phyloP scores from a whole-genome alignment of 805 yeast species.

The Spathaspora gorwiae region DNA sequence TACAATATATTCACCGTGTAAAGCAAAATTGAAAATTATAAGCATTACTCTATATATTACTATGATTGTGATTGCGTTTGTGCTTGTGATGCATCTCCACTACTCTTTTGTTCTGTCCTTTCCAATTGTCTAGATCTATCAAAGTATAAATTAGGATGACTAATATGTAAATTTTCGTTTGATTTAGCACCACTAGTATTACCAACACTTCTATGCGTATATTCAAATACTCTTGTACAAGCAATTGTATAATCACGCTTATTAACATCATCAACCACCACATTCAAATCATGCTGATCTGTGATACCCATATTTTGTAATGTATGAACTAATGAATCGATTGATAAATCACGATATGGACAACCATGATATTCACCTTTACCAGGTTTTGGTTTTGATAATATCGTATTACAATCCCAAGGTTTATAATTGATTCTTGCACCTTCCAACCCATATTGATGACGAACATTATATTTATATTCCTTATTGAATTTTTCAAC shows the following conservation, averaged over 20 bases:
- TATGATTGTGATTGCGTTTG: not conserved
- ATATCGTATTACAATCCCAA: constrained; percentile 75
- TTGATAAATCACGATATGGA: constrained; percentile 74
- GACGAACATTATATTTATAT: constrained; percentile 83
- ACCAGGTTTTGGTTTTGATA: constrained; percentile 65
- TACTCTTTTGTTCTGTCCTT: constrained; percentile 8
- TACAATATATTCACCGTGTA: too few species aligned
- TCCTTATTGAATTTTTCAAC: constrained; percentile 81
- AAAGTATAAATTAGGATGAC: constrained; percentile 86
- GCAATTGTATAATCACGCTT: constrained; percentile 77
- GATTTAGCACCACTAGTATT: constrained; percentile 21
- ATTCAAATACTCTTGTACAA: constrained; percentile 83
- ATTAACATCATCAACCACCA: constrained; percentile 63
- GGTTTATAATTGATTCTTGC: constrained; percentile 81
- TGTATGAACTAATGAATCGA: constrained; percentile 56
- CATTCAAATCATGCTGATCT: constrained; percentile 52
- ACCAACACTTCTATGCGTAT: constrained; percentile 49
- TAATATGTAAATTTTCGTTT: constrained; percentile 57
- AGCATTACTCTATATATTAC: not conserved
- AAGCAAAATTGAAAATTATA: too few species aligned
- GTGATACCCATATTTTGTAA: constrained; percentile 62
- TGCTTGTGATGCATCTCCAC: not conserved
- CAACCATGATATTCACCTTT: constrained; percentile 83
- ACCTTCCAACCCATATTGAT: constrained; percentile 90
- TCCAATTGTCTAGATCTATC: constrained; percentile 66